A percentile compares a stretch with the other conserved stretches of the same genome.
Evolutionary conservation across 768 basidiomycete species (phyloP).

Genomic region (Grammothele lineata): DNA sequence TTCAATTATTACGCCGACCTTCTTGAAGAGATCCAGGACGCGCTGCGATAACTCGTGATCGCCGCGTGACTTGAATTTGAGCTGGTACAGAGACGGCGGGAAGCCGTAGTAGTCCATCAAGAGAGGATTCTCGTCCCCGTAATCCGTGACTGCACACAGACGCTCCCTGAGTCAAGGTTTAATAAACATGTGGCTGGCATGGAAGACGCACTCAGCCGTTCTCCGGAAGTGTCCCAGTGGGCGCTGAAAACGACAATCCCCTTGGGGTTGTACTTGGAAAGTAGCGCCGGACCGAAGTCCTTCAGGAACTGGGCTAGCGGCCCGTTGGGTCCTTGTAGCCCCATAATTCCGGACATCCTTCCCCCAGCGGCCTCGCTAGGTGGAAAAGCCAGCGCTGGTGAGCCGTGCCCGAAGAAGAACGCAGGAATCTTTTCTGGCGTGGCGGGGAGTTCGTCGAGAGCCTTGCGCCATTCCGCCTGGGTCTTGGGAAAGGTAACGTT

Average conservation of each 20-base stretch:
- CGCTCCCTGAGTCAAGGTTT: conserved; percentile 1
- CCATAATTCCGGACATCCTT: conserved; percentile 7
- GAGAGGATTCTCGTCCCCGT: conserved; percentile 71
- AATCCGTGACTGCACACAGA: conserved; percentile 57
- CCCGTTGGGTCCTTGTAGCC: conserved; percentile 43
- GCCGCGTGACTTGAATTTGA: conserved; percentile 67
- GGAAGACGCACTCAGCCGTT: conserved; percentile 47
- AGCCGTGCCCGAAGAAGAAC: conserved; percentile 76
- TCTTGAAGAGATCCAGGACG: conserved; percentile 55
- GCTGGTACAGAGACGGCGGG: conserved; percentile 48
- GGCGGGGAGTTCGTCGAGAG: conserved; percentile 50
- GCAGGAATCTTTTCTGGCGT: conserved; percentile 61
- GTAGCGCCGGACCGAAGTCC: conserved; percentile 59
- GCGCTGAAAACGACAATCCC: conserved; percentile 82
- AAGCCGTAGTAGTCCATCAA: conserved; percentile 77
- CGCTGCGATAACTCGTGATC: conserved; percentile 52
- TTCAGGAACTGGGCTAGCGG: conserved; percentile 55
- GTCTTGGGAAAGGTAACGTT: conserved; percentile 29
- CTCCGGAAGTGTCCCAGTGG: conserved; percentile 68
- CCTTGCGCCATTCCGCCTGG: conserved; percentile 44
- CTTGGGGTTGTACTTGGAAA: conserved; percentile 70
- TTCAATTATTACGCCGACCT: too few relatives aligned
- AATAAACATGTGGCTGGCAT: not conserved
- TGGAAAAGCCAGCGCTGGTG: conserved; percentile 46
- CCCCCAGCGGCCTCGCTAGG: conserved; percentile 7